Evolutionary conservation across 2,329 filamentous ascomycete genomes (phyloP), one percentile per base, ranked within the genome.

Genomic region (Apiospora arundinis): DNA sequence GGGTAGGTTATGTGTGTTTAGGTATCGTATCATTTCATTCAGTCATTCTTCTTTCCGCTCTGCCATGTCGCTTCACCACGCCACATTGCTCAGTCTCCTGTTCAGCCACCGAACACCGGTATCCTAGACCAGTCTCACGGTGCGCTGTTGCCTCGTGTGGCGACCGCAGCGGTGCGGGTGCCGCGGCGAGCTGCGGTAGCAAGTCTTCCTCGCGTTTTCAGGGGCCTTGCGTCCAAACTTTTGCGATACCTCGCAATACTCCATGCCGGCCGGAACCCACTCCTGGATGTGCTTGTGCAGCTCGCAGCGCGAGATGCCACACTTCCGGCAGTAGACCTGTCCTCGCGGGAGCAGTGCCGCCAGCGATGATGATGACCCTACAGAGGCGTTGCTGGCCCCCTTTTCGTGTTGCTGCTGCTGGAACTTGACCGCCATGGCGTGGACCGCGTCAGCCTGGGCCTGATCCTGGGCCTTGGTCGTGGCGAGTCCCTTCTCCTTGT

Each of bases 291-390:
- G 90, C 74, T 88, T 86, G 80, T 91, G 88, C 71, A 92, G 84
- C 82, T 91, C 89, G 79, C 90, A 92, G 46, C 90, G 85, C 52
- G 83, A 86, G 72, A 88, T 85, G 67, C 88, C 89, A 74, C 90
- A 92, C 79, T 91, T 90, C 71, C 87, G 84, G 80, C 90, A 92
- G 79, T 89, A 88, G 7, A 89, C 87, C 76, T 90, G 89, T 28
- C 89, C 89, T 70, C 85, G 85, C 67, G 88, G 84, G 32, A 87
- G 85, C 75, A 89, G 81, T 77, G 81, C 81, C 8, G 85, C 83
- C 46, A 88, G 83, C 40, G 80, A 78, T 71, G 76, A 77, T 69
- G 76, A 75, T 71, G 73, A 71, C 70, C 28, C 46, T 66, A 52
- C 73, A 70, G 74, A 71, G 45, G 28, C 25, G 23, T 25, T 46